phyloP scores from a whole-genome alignment of 2,329 filamentous ascomycete species.

The Fusarium verrucosum region DNA sequence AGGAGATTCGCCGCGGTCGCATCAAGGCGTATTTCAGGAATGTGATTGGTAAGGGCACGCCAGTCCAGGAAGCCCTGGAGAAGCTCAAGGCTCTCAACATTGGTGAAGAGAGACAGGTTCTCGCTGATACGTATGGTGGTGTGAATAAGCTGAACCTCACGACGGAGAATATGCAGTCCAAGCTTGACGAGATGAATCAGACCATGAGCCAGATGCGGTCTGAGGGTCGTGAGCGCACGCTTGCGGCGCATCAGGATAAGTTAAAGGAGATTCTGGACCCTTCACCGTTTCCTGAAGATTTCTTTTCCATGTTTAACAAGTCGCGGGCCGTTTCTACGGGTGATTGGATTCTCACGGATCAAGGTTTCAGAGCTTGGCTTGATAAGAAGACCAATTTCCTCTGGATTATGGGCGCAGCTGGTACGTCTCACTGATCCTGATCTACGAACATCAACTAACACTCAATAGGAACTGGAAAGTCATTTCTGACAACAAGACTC shows the following conservation, averaged over 20 bases:
- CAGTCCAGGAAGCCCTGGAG: constrained; percentile 52
- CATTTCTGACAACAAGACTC: constrained; percentile 55
- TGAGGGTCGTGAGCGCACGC: constrained; percentile 49
- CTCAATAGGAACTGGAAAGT: constrained; percentile 55
- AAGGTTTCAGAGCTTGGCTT: constrained; percentile 52
- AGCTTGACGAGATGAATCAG: constrained; percentile 50
- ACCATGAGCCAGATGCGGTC: constrained; percentile 48
- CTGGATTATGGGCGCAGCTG: constrained; percentile 57
- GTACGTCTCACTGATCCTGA: constrained; percentile 28
- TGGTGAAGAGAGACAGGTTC: constrained; percentile 54
- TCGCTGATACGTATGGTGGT: constrained; percentile 55
- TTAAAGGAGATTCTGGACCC: constrained; percentile 54
- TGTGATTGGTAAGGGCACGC: constrained; percentile 52
- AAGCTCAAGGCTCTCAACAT: constrained; percentile 54
- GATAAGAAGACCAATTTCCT: constrained; percentile 51
- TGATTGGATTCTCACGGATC: constrained; percentile 57
- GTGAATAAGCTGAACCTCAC: constrained; percentile 50
- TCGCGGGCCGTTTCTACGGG: constrained; percentile 54
- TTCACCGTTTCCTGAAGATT: constrained; percentile 55
- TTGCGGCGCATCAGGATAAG: constrained; percentile 49
- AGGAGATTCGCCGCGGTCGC: constrained; percentile 54
- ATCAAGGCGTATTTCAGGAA: constrained; percentile 54
- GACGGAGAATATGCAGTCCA: constrained; percentile 49
- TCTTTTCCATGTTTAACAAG: constrained; percentile 53
- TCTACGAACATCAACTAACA: not conserved